A percentile compares a stretch with the other conserved stretches of the same genome.
phyloP scores from a whole-genome alignment of 1,284 basidiomycete species.

The Inonotus hispidus region DNA sequence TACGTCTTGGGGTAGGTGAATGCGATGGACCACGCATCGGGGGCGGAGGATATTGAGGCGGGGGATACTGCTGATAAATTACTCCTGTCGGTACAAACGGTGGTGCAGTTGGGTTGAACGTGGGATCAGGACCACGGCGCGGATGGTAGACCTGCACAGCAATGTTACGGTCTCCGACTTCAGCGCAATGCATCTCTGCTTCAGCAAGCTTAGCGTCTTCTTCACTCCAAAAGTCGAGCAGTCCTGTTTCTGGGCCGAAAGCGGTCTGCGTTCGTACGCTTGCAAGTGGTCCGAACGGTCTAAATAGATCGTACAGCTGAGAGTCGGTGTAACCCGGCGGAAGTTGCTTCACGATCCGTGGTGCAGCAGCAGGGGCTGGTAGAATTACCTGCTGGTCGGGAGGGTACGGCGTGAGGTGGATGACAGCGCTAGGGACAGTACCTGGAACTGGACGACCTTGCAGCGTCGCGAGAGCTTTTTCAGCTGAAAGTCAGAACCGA shows the following conservation, averaged over 20 bases:
- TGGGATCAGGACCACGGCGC: conserved; percentile 35
- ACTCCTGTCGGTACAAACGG: conserved; percentile 64
- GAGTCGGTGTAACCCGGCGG: conserved; percentile 58
- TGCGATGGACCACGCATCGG: conserved; percentile 28
- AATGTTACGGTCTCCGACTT: conserved; percentile 75
- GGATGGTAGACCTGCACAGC: conserved; percentile 72
- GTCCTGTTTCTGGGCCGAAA: conserved; percentile 47
- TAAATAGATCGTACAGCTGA: conserved; percentile 71
- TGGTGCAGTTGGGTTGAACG: conserved; percentile 69
- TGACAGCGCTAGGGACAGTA: conserved; percentile 45
- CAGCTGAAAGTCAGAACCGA: conserved; percentile 46
- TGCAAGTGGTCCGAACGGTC: conserved; percentile 67
- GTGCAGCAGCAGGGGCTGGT: conserved; percentile 65
- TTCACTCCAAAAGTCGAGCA: conserved; percentile 86
- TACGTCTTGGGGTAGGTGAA: conserved; percentile 25
- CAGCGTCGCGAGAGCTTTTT: conserved; percentile 81
- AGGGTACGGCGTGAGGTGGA: conserved; percentile 72
- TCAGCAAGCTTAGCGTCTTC: conserved; percentile 78
- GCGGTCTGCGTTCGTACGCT: conserved; percentile 65
- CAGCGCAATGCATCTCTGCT: conserved; percentile 73
- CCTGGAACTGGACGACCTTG: conserved; percentile 66
- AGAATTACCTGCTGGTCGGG: conserved; percentile 66
- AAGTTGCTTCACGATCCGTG: conserved; percentile 74
- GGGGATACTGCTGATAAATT: conserved; percentile 20
- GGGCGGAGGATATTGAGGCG: conserved; percentile 38